These are phyloP conservation scores for Ziziphus jujuba DNA, from an alignment of 306 rosid species.

Conservation along the genomic window DNA sequence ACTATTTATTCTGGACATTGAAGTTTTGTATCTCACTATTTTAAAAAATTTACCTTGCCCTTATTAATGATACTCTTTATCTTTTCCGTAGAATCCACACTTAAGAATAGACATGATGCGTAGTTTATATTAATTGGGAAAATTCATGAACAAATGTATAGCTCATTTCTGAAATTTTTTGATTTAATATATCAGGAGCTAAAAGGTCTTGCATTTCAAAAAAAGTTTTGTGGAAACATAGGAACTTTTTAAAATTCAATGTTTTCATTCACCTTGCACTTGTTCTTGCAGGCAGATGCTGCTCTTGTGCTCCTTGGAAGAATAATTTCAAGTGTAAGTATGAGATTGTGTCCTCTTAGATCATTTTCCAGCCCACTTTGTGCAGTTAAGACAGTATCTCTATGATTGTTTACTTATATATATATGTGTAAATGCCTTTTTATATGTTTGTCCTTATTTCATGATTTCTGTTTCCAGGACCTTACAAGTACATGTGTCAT, in stretches of 20 bases:
- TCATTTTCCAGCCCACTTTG: neutral
- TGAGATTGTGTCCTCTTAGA: slow-evolving; percentile 14
- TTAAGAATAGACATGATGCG: too few relatives aligned
- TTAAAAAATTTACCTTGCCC: too few relatives aligned
- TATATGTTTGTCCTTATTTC: slow-evolving; percentile 21
- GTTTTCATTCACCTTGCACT: slow-evolving; percentile 27
- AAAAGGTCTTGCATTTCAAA: neutral
- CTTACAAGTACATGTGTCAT: slow-evolving; percentile 46
- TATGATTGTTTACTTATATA: neutral
- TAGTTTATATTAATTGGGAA: neutral
- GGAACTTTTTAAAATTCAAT: slow-evolving; percentile 3
- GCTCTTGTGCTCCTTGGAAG: slow-evolving; percentile 75
- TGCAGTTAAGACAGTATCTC: slow-evolving; percentile 14
- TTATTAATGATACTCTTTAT: neutral
- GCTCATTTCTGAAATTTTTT: neutral
- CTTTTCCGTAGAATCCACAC: neutral
- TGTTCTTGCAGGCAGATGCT: slow-evolving; percentile 76
- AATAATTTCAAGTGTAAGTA: slow-evolving; percentile 77
- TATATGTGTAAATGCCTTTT: neutral
- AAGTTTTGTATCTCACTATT: too few relatives aligned
- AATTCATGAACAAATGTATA: neutral
- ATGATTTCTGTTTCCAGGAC: slow-evolving; percentile 58
- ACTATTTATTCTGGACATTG: neutral
- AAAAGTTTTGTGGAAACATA: neutral
- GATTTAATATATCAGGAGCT: neutral